Conservation (phyloP, 768 basidiomycete genomes). For the Coprinopsis sp. region DNA sequence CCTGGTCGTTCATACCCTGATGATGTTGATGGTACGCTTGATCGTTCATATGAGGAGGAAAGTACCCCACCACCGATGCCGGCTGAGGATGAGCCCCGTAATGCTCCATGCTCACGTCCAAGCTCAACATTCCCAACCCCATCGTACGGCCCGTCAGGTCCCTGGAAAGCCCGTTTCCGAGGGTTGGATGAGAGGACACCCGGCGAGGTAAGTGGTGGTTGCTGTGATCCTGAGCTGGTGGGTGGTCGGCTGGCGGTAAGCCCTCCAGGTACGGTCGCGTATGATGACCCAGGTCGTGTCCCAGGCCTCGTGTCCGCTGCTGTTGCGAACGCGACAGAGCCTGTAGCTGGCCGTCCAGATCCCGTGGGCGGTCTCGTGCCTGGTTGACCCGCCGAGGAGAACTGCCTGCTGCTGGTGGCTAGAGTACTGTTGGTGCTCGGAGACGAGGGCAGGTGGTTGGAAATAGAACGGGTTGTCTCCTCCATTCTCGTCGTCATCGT, state of each 20-base stretch:
- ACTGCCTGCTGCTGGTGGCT: too few relatives aligned
- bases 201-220: conserved; percentile 20
- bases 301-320: neutral
- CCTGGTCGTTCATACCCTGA: too few relatives aligned
- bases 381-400: too few relatives aligned
- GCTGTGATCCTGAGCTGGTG: conserved; percentile 25
- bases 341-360: conserved; percentile 17
- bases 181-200: conserved; percentile 37
- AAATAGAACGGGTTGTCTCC: conserved; percentile 68
- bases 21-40: conserved; percentile 13
- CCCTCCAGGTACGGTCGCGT: neutral
- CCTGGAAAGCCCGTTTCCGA: conserved; percentile 59
- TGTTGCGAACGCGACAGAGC: neutral
- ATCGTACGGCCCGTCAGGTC: conserved; percentile 46
- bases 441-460: conserved; percentile 54
- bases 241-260: conserved; percentile 17
- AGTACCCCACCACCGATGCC: too few relatives aligned
- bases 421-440: too few relatives aligned
- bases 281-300: neutral
- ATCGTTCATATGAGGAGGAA: too few relatives aligned
- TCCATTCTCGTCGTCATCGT: conserved; percentile 2
- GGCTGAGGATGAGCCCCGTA: too few relatives aligned
- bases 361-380: too few relatives aligned
- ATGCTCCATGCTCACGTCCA: too few relatives aligned
- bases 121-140: too few relatives aligned